These are phyloP conservation scores for Vitis rotundifolia DNA, from an alignment of 164 flowering plant genomes.

Conservation along the genomic window DNA sequence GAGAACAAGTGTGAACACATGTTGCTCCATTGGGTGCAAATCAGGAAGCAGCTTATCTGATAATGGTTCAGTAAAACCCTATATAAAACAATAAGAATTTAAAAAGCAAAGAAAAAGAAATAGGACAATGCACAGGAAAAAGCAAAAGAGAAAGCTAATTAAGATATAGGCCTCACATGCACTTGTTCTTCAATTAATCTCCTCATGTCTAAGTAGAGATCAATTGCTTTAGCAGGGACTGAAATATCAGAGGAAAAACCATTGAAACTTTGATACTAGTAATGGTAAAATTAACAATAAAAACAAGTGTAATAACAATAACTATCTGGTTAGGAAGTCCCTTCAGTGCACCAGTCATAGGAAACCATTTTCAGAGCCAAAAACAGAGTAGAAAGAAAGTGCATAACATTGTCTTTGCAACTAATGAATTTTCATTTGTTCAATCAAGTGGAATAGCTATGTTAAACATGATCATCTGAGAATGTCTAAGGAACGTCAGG, in stretches of 20 bases:
- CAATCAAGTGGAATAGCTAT: too few relatives aligned
- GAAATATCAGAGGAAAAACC: conserved; percentile 20
- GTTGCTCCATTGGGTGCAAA: conserved; percentile 79
- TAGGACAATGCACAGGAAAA: background rate
- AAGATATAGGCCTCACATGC: conserved; percentile 41
- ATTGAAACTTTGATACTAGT: background rate
- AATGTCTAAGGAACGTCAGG: too few relatives aligned
- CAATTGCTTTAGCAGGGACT: conserved; percentile 79
- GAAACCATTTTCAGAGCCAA: too few relatives aligned
- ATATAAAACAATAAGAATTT: conserved; percentile 3
- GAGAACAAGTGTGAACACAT: conserved; percentile 85
- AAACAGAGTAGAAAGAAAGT: too few relatives aligned
- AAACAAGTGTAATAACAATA: background rate
- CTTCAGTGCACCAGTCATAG: too few relatives aligned
- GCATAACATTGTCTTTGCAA: too few relatives aligned
- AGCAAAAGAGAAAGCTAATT: background rate
- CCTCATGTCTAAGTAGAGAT: conserved; percentile 71
- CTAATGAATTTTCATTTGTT: too few relatives aligned
- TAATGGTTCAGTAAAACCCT: conserved; percentile 88
- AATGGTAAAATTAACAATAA: background rate
- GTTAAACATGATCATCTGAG: too few relatives aligned
- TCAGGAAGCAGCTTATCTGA: conserved; percentile 98
- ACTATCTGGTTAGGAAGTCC: background rate
- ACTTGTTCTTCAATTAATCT: conserved; percentile 74
- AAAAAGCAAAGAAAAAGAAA: background rate